These are phyloP conservation scores for Acmispon strigosus DNA, from an alignment of 306 rosid species.

Conservation along the genomic window DNA sequence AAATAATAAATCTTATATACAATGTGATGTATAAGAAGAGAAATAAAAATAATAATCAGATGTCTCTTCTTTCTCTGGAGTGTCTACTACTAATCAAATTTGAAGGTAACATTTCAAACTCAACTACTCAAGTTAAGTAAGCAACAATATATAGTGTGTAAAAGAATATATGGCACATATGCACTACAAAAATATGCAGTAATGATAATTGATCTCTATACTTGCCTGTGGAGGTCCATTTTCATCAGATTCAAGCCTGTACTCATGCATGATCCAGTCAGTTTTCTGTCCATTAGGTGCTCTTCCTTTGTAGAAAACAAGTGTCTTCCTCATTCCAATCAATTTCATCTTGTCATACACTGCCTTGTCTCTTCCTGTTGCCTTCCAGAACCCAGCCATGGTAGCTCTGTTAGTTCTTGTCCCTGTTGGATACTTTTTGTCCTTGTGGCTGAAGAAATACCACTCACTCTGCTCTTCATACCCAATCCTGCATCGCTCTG, in stretches of 20 bases:
- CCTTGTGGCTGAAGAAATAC: conserved; percentile 97
- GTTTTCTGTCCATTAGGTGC: conserved; percentile 94
- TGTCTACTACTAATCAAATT: background rate
- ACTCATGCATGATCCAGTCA: conserved; percentile 99
- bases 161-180: background rate
- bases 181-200: background rate
- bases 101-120: conserved; percentile 4
- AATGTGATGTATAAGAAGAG: no score
- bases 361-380: conserved; percentile 92
- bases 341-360: conserved; percentile 70
- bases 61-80: no score
- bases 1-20: no score
- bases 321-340: conserved; percentile 95
- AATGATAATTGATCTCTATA: background rate
- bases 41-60: no score
- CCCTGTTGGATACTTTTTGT: conserved; percentile 95
- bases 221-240: conserved; percentile 92
- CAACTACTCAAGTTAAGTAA: background rate
- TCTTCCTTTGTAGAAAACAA: conserved; percentile 90
- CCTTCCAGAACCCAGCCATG: conserved; percentile 96
- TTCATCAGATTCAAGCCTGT: conserved; percentile 79
- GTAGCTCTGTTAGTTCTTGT: conserved; percentile 96
- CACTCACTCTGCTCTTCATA: conserved; percentile 94
- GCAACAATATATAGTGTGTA: background rate
- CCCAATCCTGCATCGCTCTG: conserved; percentile 96